Evolutionary conservation across 192 early-diverging fungal genomes (phyloP).

Genomic region (Coemansia sp.): DNA sequence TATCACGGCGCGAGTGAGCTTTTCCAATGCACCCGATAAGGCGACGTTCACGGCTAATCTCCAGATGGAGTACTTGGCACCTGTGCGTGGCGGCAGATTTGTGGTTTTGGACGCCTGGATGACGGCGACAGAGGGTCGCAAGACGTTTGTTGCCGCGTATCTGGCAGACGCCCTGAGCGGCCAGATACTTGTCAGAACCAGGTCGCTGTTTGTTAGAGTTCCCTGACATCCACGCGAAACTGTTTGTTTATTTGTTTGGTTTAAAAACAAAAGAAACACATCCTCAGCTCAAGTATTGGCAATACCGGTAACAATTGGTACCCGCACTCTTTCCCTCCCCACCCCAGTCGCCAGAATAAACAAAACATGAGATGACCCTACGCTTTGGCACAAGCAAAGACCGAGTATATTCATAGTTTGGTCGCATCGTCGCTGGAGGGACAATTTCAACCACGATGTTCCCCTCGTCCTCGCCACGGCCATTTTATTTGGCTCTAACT

Average conservation of each 20-base stretch:
- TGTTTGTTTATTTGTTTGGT: neutral
- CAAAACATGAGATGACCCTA: neutral
- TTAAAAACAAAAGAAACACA: neutral
- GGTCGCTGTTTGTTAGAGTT: constrained; percentile 36
- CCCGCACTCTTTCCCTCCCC: neutral
- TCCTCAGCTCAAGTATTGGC: too few relatives aligned
- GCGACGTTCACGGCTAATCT: constrained; percentile 48
- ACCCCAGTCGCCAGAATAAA: neutral
- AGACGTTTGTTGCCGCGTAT: constrained; percentile 32
- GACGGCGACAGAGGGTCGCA: constrained; percentile 40
- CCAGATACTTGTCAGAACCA: constrained; percentile 23
- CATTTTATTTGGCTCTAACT: neutral
- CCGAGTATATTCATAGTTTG: neutral
- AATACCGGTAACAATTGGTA: neutral
- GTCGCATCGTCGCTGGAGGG: neutral
- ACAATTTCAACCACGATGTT: neutral
- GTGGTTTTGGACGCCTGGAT: constrained; percentile 46
- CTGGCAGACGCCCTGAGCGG: constrained; percentile 30
- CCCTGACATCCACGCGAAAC: constrained; percentile 3
- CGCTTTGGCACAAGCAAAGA: neutral
- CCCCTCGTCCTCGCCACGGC: constrained; percentile 3
- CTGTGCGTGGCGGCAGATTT: constrained; percentile 19
- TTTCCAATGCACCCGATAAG: constrained; percentile 28
- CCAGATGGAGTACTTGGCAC: constrained; percentile 33
- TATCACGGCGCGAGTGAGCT: constrained; percentile 31